Conservation (phyloP, 106 monocot genomes). For the Chionographis japonica region DNA sequence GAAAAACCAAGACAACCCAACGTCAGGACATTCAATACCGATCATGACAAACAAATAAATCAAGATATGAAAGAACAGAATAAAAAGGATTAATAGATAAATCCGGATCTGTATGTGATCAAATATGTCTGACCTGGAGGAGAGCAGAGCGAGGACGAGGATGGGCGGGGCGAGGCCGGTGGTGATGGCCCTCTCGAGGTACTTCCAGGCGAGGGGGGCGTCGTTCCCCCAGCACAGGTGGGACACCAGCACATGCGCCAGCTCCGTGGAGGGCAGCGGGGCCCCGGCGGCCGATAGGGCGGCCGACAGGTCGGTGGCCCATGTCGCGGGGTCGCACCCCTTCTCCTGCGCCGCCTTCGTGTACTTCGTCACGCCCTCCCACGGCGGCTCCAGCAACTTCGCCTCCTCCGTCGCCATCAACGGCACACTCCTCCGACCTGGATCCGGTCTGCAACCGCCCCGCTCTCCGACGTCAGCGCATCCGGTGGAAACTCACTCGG, state of each 20-base stretch:
- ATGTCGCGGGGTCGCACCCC: constrained; percentile 19
- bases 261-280: constrained; percentile 27
- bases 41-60: no score
- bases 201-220: constrained; percentile 72
- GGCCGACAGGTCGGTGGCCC: constrained; percentile 21
- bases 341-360: constrained; percentile 31
- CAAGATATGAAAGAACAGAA: no score
- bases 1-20: no score
- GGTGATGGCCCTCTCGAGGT: constrained; percentile 62
- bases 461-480: no score
- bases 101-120: no score
- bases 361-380: constrained; percentile 24
- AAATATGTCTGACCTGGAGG: constrained; percentile 33
- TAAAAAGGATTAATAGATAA: no score
- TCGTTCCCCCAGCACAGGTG: constrained; percentile 41
- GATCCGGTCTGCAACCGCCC: no score
- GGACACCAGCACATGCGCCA: constrained; percentile 28
- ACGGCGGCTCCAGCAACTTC: neutral
- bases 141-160: constrained; percentile 69
- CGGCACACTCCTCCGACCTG: no score
- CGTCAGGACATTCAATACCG: no score
- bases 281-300: constrained; percentile 9
- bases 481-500: no score
- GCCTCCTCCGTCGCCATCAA: neutral
- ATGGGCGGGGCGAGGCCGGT: constrained; percentile 54